A percentile compares a stretch with the other conserved stretches of the same genome.
Conservation (phyloP, 2,329 filamentous ascomycete species). For the Fusarium virguliforme region DNA sequence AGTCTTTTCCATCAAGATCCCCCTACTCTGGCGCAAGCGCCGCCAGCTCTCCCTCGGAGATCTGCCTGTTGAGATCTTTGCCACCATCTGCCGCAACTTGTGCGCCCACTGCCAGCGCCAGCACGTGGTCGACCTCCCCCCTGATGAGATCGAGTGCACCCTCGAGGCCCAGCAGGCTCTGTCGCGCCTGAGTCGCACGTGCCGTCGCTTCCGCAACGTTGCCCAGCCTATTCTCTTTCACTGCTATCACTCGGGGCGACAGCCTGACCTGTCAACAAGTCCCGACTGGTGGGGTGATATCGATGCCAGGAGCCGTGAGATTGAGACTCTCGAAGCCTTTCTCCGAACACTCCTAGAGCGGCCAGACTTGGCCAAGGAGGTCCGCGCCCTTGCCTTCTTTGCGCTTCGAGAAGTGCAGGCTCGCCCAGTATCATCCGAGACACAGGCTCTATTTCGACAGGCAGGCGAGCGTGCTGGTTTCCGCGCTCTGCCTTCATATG, state of each 20-base stretch:
- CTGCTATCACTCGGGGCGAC: constrained; percentile 47
- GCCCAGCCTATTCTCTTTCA: constrained; percentile 50
- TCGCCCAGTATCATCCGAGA: constrained; percentile 32
- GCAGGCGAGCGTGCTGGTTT: constrained; percentile 49
- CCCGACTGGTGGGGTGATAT: constrained; percentile 36
- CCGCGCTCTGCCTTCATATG: constrained; percentile 45
- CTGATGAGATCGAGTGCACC: constrained; percentile 43
- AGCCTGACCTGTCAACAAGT: constrained; percentile 31
- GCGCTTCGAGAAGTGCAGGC: constrained; percentile 37
- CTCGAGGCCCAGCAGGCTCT: constrained; percentile 48
- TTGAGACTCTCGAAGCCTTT: constrained; percentile 45
- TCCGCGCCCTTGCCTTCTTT: constrained; percentile 49
- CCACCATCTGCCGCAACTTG: constrained; percentile 49
- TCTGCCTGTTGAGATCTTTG: constrained; percentile 49
- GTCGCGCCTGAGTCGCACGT: constrained; percentile 50
- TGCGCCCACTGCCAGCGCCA: constrained; percentile 49
- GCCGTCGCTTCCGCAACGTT: constrained; percentile 41
- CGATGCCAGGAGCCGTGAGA: constrained; percentile 31
- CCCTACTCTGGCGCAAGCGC: constrained; percentile 32
- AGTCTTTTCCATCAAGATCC: constrained; percentile 24
- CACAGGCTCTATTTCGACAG: constrained; percentile 49
- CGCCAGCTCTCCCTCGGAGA: constrained; percentile 41
- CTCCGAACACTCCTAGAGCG: constrained; percentile 47
- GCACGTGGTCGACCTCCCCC: constrained; percentile 49
- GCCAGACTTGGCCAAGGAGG: constrained; percentile 47